A percentile compares a stretch with the other conserved stretches of the same genome.
Evolutionary conservation across 176 grass and related monocot species (phyloP).

Genomic region (Oryza nivara): DNA sequence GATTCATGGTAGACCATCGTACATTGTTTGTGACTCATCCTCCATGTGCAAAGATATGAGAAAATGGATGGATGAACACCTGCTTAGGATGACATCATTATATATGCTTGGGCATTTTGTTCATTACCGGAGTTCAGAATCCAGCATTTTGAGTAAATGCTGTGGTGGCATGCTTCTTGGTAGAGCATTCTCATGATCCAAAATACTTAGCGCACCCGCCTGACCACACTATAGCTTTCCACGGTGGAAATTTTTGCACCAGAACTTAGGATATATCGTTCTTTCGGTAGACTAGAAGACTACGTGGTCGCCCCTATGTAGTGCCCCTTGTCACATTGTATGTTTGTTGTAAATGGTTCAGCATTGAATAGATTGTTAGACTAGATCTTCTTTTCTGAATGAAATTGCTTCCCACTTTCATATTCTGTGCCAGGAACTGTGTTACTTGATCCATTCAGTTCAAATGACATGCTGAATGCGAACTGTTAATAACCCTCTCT

Average conservation of each 20-base stretch:
- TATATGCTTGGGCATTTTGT: conserved; percentile 32
- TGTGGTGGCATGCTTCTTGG: conserved; percentile 34
- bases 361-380: conserved; percentile 68
- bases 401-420: conserved; percentile 42
- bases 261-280: conserved; percentile 50
- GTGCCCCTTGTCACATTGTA: conserved; percentile 54
- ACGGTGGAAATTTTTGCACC: conserved; percentile 61
- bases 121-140: conserved; percentile 24
- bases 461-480: conserved; percentile 39
- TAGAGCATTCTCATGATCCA: conserved; percentile 38
- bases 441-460: conserved; percentile 29
- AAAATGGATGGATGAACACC: conserved; percentile 52
- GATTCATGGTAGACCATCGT: neutral
- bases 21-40: neutral
- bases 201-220: conserved; percentile 25
- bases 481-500: neutral
- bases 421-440: conserved; percentile 23
- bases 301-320: conserved; percentile 41
- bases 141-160: conserved; percentile 48
- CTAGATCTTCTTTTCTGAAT: conserved; percentile 48
- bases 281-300: conserved; percentile 45
- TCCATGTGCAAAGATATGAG: conserved; percentile 14
- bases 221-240: conserved; percentile 57
- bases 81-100: conserved; percentile 39
- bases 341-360: conserved; percentile 60